These are phyloP conservation scores for Monilinia aucupariae DNA, from an alignment of 2,329 filamentous ascomycete species.

Conservation along the genomic window DNA sequence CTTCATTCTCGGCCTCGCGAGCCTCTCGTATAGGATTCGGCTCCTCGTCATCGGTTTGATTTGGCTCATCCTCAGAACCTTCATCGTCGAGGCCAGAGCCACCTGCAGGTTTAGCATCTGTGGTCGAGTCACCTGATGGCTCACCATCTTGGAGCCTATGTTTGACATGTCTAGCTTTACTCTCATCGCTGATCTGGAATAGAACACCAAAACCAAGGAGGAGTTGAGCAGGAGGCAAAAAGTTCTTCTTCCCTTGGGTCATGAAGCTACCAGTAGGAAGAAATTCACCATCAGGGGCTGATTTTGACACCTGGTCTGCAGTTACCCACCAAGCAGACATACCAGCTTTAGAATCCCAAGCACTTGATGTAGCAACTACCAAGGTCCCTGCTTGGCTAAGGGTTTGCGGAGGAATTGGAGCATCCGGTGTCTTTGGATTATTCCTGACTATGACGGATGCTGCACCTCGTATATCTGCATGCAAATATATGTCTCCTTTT, in stretches of 20 bases:
- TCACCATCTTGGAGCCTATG: conserved; percentile 52
- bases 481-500: conserved; percentile 86
- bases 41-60: conserved; percentile 29
- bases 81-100: not conserved
- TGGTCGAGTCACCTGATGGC: not conserved
- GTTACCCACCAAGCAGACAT: conserved; percentile 97
- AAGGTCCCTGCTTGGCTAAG: conserved; percentile 84
- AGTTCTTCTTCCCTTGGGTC: conserved; percentile 84
- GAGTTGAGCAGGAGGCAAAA: conserved; percentile 78
- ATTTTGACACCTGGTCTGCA: conserved; percentile 85
- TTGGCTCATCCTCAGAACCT: conserved; percentile 21
- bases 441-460: conserved; percentile 89
- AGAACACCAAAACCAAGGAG: conserved; percentile 82
- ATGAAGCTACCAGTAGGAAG: conserved; percentile 73
- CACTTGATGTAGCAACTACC: conserved; percentile 76
- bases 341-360: conserved; percentile 93
- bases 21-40: conserved; percentile 8
- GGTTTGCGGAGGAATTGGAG: conserved; percentile 86
- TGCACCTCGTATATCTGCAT: conserved; percentile 82
- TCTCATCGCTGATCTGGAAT: conserved; percentile 85
- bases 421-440: conserved; percentile 67
- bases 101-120: conserved; percentile 4
- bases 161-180: conserved; percentile 72
- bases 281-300: conserved; percentile 71
- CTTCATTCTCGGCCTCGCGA: conserved; percentile 22